Conservation (phyloP, 2,329 filamentous ascomycete species). For the Scedosporium dehoogii region DNA sequence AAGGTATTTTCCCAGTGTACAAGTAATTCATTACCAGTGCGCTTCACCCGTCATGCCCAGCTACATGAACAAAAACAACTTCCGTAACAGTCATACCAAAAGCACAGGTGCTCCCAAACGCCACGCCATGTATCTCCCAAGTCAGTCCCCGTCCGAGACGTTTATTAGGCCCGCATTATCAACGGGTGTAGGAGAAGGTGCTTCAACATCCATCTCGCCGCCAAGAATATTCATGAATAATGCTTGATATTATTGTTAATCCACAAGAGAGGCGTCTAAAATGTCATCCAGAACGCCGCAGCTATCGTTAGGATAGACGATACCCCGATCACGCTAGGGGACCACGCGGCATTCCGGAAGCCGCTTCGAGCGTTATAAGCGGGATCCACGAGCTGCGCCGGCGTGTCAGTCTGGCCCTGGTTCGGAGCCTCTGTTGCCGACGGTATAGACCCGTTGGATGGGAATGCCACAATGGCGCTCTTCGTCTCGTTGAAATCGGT, state of each 20-base stretch:
- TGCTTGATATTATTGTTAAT: background rate
- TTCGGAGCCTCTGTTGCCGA: conserved; percentile 3
- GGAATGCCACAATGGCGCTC: background rate
- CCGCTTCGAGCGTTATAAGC: background rate
- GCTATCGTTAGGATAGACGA: background rate
- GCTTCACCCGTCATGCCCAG: too few species aligned
- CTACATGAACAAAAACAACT: background rate
- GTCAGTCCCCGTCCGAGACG: background rate
- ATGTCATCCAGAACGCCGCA: background rate
- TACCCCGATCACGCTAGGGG: background rate
- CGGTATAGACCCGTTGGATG: background rate
- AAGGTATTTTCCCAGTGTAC: too few species aligned
- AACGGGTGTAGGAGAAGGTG: too few species aligned
- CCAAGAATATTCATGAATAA: background rate
- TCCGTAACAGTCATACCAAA: background rate
- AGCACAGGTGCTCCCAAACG: background rate
- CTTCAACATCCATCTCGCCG: too few species aligned
- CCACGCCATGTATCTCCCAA: background rate
- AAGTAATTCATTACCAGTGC: too few species aligned
- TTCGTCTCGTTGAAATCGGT: conserved; percentile 45
- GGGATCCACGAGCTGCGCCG: background rate
- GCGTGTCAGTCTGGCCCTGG: conserved; percentile 4
- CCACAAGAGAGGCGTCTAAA: background rate
- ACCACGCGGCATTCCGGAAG: conserved; percentile 1
- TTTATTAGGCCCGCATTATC: background rate